phyloP scores from a whole-genome alignment of 1,139 yeast genomes.

The Hyphopichia khmerensis region DNA sequence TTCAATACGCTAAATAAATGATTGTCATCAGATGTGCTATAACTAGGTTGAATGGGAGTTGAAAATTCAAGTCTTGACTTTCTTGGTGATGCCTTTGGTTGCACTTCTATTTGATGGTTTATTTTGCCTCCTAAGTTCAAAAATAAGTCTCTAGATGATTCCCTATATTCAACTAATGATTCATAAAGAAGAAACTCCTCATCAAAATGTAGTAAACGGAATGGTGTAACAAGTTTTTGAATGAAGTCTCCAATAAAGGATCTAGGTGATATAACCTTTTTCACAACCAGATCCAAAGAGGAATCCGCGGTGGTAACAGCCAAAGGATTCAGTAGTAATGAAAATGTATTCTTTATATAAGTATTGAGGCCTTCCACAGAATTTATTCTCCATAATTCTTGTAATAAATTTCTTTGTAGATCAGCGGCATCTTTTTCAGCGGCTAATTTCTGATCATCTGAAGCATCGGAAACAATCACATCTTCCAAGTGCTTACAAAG shows the following conservation, averaged over 20 bases:
- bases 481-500: slow-evolving; percentile 17
- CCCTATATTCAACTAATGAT: slow-evolving; percentile 53
- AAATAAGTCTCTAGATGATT: slow-evolving; percentile 25
- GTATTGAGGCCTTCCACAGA: slow-evolving; percentile 37
- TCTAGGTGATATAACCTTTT: slow-evolving; percentile 24
- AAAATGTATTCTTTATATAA: slow-evolving; percentile 12
- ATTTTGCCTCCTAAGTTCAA: slow-evolving; percentile 19
- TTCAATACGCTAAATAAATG: slow-evolving; percentile 18
- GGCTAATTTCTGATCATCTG: slow-evolving; percentile 6
- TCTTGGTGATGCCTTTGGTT: slow-evolving; percentile 1
- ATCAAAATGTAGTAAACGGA: slow-evolving; percentile 57
- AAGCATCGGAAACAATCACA: slow-evolving; percentile 3
- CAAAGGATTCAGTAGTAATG: slow-evolving; percentile 9
- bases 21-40: slow-evolving; percentile 13
- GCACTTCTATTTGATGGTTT: background rate
- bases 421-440: slow-evolving; percentile 9
- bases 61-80: slow-evolving; percentile 2
- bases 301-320: slow-evolving; percentile 7
- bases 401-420: slow-evolving; percentile 12
- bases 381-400: slow-evolving; percentile 29
- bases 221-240: slow-evolving; percentile 43
- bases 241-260: slow-evolving; percentile 40
- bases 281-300: background rate
- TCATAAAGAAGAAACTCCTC: slow-evolving; percentile 54
- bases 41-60: background rate